Evolutionary conservation across 768 basidiomycete species (phyloP), one percentile per base, ranked within the genome.

Genomic region (Xerocomus potaroensis): DNA sequence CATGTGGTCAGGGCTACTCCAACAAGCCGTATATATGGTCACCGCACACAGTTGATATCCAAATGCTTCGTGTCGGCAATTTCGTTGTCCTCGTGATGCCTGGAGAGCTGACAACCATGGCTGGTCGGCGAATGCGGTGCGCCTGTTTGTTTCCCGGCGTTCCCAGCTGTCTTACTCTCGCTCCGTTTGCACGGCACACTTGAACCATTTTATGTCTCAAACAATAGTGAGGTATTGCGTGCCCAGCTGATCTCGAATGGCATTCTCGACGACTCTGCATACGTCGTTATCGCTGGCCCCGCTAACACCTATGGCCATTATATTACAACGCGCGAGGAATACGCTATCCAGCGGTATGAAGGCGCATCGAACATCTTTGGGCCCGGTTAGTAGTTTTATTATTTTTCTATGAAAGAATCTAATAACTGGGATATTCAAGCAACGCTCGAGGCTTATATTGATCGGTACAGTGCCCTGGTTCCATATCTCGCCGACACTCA

Each of bases 81-180:
- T 74, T 88, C 50, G 83, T 88, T 44, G 80, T 88, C 63, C 70
- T 87, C 48, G 74, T 87, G 53, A 77, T 88, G 57, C 85, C 87
- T 15, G 84, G 85, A 24, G 88, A 91, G 63, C 64, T 87, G 47
- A 90, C 87, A 5, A 91, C 88, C 3, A 90, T 90, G 88, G 74
- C 85, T 31, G 87, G 87, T 12, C 69, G 88, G 49, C 76, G 88
- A 32, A 72, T 90, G 46, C 76, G 87, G 83, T 85, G 47, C 40
- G 77, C 62, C 7, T 41, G 29, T 48, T n/a, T 35, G 23, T 36
- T 32, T 41, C 22, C 15, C 2, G 2, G 35, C 8, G 16, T 27
- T 11, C 14, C 8, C 2, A 4, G 11, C 23, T 12, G 32, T 40
- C 57, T 56, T 41, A 58, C 22, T 5, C n/a, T 11, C 27, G 31